These are phyloP conservation scores for Cyberlindnera saturnus DNA, from an alignment of 805 yeast species.

Conservation along the genomic window DNA sequence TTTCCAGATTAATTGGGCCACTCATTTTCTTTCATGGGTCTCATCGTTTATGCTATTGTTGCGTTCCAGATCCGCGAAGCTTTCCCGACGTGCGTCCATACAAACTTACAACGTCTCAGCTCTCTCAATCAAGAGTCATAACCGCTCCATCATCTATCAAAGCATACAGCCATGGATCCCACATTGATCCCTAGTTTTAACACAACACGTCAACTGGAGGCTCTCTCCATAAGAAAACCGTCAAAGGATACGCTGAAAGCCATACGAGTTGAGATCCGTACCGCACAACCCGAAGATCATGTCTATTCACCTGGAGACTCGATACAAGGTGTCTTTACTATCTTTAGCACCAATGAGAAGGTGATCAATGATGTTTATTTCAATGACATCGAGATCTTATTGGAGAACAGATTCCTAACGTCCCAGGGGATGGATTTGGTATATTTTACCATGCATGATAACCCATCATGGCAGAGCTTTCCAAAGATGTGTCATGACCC, in stretches of 20 bases:
- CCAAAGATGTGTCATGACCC: constrained; percentile 9
- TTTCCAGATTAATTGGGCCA: no score
- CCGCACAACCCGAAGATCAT: constrained; percentile 1
- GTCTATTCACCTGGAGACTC: constrained; percentile 15
- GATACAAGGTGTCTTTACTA: constrained; percentile 10
- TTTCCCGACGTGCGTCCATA: no score
- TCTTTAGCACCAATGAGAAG: constrained; percentile 7
- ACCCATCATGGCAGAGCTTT: constrained; percentile 3
- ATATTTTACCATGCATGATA: constrained; percentile 17
- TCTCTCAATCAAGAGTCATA: not conserved
- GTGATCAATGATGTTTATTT: constrained; percentile 12
- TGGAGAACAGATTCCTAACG: constrained; percentile 12
- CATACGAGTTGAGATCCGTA: constrained; percentile 12
- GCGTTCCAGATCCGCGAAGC: no score
- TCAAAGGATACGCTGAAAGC: constrained; percentile 12
- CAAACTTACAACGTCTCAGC: no score
- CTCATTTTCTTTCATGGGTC: no score
- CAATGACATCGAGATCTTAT: constrained; percentile 16
- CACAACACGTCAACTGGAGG: constrained; percentile 6
- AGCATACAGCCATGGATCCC: constrained; percentile 4
- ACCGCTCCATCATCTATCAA: not conserved
- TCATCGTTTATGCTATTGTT: no score
- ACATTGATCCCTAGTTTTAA: constrained; percentile 10
- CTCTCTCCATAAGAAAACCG: constrained; percentile 8
- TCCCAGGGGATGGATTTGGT: constrained; percentile 2